A percentile compares a stretch with the other conserved stretches of the same genome.
These are phyloP conservation scores for Balansia obtecta DNA, from an alignment of 2,329 filamentous ascomycete genomes.

Conservation along the genomic window DNA sequence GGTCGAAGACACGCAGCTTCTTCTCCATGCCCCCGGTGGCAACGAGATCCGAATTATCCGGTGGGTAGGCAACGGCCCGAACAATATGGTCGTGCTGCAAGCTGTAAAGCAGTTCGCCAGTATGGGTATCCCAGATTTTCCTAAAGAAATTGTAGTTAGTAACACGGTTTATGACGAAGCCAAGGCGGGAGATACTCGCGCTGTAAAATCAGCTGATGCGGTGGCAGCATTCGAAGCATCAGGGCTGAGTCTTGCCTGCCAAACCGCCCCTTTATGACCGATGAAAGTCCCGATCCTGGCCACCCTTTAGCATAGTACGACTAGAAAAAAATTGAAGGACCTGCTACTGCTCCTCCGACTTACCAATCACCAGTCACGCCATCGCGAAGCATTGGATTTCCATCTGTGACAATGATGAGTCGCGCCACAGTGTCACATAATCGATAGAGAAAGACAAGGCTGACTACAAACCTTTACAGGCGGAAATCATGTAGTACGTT, in stretches of 20 bases:
- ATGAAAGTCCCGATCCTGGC: conserved; percentile 95
- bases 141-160: conserved; percentile 30
- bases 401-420: conserved; percentile 44
- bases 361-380: conserved; percentile 91
- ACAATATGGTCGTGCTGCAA: conserved; percentile 93
- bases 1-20: conserved; percentile 87
- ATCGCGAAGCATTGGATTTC: conserved; percentile 96
- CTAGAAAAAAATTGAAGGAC: background rate
- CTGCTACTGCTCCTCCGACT: conserved; percentile 10
- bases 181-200: conserved; percentile 39
- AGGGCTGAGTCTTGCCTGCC: conserved; percentile 83
- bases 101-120: conserved; percentile 76
- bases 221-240: conserved; percentile 85
- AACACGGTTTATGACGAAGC: background rate
- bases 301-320: background rate
- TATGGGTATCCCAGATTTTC: conserved; percentile 95
- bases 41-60: conserved; percentile 68
- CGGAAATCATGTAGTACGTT: conserved; percentile 84
- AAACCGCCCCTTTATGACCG: conserved; percentile 95
- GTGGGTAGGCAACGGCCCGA: conserved; percentile 79
- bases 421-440: conserved; percentile 11
- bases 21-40: conserved; percentile 95
- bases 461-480: conserved; percentile 60
- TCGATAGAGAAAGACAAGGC: background rate
- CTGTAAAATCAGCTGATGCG: conserved; percentile 90